Percentiles rank a stretch among this genome's conserved stretches.
Evolutionary conservation across 768 basidiomycete species (phyloP).

Genomic region (Hygrocybe coccinea): DNA sequence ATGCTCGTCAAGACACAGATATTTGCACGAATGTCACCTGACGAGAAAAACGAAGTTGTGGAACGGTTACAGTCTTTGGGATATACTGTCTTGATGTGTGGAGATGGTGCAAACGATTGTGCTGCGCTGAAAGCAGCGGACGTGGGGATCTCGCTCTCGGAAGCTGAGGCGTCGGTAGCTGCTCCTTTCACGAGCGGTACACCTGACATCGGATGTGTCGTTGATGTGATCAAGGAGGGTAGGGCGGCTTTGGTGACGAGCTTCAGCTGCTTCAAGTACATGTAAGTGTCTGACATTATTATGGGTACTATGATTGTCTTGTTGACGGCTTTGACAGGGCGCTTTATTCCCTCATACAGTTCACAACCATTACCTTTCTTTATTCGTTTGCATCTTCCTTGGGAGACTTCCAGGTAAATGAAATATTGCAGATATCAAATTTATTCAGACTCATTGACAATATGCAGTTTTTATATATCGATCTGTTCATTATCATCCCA

Average conservation of each 20-base stretch:
- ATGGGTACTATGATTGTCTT: neutral
- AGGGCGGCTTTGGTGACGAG: conserved; percentile 94
- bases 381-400: conserved; percentile 96
- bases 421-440: conserved; percentile 4
- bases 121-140: conserved; percentile 98
- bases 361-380: conserved; percentile 92
- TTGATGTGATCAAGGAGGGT: conserved; percentile 96
- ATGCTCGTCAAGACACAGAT: conserved; percentile 97
- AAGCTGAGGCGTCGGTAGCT: conserved; percentile 97
- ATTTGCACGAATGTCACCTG: conserved; percentile 98
- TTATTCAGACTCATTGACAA: conserved; percentile 11
- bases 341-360: conserved; percentile 96
- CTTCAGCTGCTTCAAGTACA: conserved; percentile 99
- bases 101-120: conserved; percentile 98
- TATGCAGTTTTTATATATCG: conserved; percentile 88
- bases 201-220: conserved; percentile 92
- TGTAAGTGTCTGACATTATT: conserved; percentile 51
- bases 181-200: conserved; percentile 94
- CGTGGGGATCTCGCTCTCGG: conserved; percentile 92
- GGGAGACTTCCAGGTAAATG: conserved; percentile 87
- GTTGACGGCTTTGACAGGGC: conserved; percentile 59
- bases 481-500: conserved; percentile 96
- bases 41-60: conserved; percentile 98
- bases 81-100: conserved; percentile 97
- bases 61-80: conserved; percentile 90